These are phyloP conservation scores for Dendrocalamus sinicus DNA, from an alignment of 176 grass and related monocot species.

Conservation along the genomic window DNA sequence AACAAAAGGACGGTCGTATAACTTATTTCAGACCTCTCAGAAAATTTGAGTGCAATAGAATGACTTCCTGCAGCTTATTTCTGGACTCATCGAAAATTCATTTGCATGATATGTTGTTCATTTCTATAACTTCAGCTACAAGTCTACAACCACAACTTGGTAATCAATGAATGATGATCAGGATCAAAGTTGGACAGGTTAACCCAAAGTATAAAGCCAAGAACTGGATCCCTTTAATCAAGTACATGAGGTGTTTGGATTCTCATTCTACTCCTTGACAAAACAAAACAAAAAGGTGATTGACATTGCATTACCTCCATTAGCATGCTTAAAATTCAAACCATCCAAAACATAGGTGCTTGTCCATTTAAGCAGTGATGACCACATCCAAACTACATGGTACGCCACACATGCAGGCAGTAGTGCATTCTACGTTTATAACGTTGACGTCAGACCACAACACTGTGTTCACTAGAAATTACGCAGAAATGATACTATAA, in stretches of 20 bases:
- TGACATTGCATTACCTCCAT: background rate
- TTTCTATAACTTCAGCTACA: background rate
- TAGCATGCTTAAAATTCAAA: conserved; percentile 9
- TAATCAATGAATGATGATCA: background rate
- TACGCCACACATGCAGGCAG: background rate
- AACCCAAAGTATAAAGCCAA: background rate
- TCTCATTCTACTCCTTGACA: background rate
- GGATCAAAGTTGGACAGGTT: background rate
- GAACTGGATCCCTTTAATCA: background rate
- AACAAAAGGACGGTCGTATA: background rate
- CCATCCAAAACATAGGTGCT: background rate
- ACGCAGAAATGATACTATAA: background rate
- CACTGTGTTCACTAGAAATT: background rate
- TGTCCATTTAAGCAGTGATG: background rate
- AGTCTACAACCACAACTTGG: background rate
- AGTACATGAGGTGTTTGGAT: background rate
- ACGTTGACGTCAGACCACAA: background rate
- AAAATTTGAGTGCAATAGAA: background rate
- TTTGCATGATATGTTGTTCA: background rate
- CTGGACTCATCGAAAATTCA: background rate
- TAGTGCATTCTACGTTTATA: background rate
- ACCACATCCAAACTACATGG: background rate
- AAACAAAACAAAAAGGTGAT: background rate
- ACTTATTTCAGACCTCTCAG: background rate
- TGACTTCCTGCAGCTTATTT: background rate